Evolutionary conservation across 108 stramenopile species (phyloP).

Genomic region (Hondaea fermentalgiana): DNA sequence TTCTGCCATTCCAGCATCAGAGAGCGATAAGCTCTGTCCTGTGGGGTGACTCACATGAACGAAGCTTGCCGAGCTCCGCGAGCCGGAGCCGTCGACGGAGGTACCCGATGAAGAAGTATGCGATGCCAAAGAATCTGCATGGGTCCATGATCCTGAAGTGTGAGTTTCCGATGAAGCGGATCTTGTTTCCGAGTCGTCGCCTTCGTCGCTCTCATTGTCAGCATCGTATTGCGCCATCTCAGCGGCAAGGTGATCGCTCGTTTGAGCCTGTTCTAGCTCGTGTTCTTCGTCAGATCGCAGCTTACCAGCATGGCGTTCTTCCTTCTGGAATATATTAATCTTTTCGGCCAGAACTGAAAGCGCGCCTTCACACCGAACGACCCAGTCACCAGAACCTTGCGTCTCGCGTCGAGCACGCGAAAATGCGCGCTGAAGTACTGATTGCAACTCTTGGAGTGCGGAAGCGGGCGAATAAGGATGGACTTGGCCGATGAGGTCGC

Average conservation of each 20-base stretch:
- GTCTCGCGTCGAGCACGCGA: background rate
- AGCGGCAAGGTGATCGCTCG: background rate
- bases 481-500: background rate
- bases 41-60: background rate
- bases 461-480: background rate
- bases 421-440: background rate
- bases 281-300: background rate
- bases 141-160: background rate
- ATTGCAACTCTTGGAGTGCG: background rate
- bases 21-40: background rate
- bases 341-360: background rate
- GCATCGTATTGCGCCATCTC: background rate
- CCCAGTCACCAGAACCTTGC: background rate
- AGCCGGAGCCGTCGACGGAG: background rate
- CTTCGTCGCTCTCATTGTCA: background rate
- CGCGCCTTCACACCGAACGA: background rate
- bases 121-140: background rate
- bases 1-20: background rate
- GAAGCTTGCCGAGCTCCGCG: background rate
- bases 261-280: background rate
- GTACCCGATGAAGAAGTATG: background rate
- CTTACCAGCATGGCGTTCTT: background rate
- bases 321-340: background rate
- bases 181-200: background rate
- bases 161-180: background rate